These are phyloP conservation scores for Xylariaceae sp. DNA, from an alignment of 2,329 filamentous ascomycete genomes.

Conservation along the genomic window DNA sequence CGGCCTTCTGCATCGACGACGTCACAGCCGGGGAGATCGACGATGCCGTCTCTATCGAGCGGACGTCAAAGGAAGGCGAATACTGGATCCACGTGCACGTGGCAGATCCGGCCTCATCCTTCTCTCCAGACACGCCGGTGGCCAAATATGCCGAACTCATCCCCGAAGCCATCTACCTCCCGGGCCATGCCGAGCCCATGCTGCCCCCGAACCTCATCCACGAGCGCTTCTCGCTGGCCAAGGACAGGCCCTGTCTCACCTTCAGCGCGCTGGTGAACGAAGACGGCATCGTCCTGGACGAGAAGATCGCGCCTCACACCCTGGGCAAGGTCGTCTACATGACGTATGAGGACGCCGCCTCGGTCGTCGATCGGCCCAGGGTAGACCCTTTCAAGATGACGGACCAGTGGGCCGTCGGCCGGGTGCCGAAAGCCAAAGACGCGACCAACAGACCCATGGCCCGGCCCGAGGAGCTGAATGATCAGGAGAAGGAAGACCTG, in stretches of 20 bases:
- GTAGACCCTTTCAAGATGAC: constrained; percentile 22
- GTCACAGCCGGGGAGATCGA: constrained; percentile 65
- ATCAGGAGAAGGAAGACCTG: constrained; percentile 41
- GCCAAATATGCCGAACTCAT: constrained; percentile 57
- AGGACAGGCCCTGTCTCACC: constrained; percentile 49
- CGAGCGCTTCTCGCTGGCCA: constrained; percentile 49
- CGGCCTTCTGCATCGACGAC: constrained; percentile 69
- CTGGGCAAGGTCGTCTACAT: constrained; percentile 54
- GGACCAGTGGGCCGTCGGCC: constrained; percentile 28
- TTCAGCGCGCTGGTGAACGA: constrained; percentile 55
- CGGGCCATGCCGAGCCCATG: constrained; percentile 55
- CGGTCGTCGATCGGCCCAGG: constrained; percentile 35
- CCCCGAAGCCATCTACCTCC: constrained; percentile 54
- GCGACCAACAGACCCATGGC: constrained; percentile 42
- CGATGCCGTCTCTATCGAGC: constrained; percentile 69
- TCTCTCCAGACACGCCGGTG: constrained; percentile 53
- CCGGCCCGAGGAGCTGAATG: constrained; percentile 37
- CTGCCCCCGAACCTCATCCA: constrained; percentile 45
- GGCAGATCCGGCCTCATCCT: constrained; percentile 70
- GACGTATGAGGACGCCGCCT: constrained; percentile 45
- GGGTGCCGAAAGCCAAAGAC: constrained; percentile 16
- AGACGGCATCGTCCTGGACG: constrained; percentile 48
- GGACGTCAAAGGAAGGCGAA: constrained; percentile 44
- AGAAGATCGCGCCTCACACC: constrained; percentile 47
- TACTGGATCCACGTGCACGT: constrained; percentile 75